Base-by-base conservation (phyloP, 2,329 filamentous ascomycete genomes). In the Cladophialophora yegresii region DNA sequence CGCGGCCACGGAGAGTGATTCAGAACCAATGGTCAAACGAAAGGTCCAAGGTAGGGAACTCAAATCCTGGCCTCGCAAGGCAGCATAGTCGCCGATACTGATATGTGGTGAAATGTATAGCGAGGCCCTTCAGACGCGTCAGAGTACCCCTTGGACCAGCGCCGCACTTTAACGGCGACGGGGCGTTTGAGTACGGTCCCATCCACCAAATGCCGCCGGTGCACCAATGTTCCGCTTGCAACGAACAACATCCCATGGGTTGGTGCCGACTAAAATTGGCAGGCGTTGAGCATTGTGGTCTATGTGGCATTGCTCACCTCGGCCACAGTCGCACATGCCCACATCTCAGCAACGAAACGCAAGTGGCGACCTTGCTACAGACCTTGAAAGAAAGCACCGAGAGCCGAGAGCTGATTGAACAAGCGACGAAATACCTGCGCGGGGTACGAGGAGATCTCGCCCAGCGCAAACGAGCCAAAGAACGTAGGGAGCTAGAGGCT, bases 331-430 rank as follows among this genome's bases (percentile, higher is more conserved):
- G 84, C 33, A 82, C 80, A 8, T 91, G 88, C 71, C 84, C 87
- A 13, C 84, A 87, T 72, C 80, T 91, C 58, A 79, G 79, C 60
- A 85, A 85, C 2, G 84, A 89, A 66, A 83, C 82, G 2, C 83
- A 90, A 71, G 80, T 92, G 16, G 80, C 83, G 60, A 77, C 83
- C 22, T 89, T 91, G 81, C 77, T 92, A 16, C 82, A 85, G 61
- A 82, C 84, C 0, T 74, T 92, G 23, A 85, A 85, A 70, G 75
- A 79, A 59, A 87, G 83, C 61, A 81, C 79, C 0, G 87, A 89
- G 71, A 77, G 81, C 10, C 77, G 77, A 28, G 78, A 83, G 22
- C 73, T 86, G 7, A 77, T 88, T 10, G 79, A 82, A 10, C 72
- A 79, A 30, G 86, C 86, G 2, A 80, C 77, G 47, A 83, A 81